Evolutionary conservation across 768 basidiomycete genomes (phyloP).

Genomic region (Amyloporia xantha): DNA sequence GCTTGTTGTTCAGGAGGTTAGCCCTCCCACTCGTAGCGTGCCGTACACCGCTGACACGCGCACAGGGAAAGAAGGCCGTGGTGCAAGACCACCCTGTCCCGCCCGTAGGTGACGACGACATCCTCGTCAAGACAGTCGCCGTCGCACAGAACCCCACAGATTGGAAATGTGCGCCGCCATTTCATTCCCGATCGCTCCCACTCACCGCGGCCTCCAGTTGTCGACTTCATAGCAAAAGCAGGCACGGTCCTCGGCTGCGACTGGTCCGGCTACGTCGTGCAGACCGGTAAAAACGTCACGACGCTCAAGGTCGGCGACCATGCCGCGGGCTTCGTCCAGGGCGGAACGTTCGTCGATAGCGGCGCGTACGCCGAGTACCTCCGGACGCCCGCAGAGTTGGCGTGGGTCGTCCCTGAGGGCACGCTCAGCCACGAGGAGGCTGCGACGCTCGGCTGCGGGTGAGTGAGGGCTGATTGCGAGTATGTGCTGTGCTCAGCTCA

Average conservation of each 20-base stretch:
- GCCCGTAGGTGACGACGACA: slow-evolving; percentile 9
- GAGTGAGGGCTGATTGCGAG: too few species aligned
- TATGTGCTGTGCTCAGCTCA: too few species aligned
- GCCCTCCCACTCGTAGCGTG: slow-evolving; percentile 14
- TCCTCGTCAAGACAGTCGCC: slow-evolving; percentile 11
- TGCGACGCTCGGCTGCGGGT: slow-evolving; percentile 10
- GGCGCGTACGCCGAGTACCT: slow-evolving; percentile 23
- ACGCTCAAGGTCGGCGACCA: slow-evolving; percentile 17
- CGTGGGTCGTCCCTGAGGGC: slow-evolving; percentile 10
- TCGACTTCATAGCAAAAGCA: slow-evolving; percentile 1
- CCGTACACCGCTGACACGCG: too few species aligned
- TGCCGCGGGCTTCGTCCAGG: slow-evolving; percentile 18
- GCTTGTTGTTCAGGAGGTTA: slow-evolving; percentile 14
- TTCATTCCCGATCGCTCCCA: neutral
- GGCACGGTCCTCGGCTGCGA: slow-evolving; percentile 20
- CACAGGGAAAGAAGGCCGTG: slow-evolving; percentile 3
- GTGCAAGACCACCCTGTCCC: slow-evolving; percentile 9
- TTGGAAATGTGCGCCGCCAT: slow-evolving; percentile 1
- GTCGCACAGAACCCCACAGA: slow-evolving; percentile 11
- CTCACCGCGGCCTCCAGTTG: slow-evolving; percentile 8
- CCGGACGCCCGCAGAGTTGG: slow-evolving; percentile 12
- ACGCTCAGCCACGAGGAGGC: slow-evolving; percentile 9
- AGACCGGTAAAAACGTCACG: slow-evolving; percentile 14
- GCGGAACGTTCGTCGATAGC: slow-evolving; percentile 7
- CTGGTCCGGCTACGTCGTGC: slow-evolving; percentile 18